Evolutionary conservation across 495 filamentous ascomycete genomes (phyloP).

Genomic region (Tuber aestivum): DNA sequence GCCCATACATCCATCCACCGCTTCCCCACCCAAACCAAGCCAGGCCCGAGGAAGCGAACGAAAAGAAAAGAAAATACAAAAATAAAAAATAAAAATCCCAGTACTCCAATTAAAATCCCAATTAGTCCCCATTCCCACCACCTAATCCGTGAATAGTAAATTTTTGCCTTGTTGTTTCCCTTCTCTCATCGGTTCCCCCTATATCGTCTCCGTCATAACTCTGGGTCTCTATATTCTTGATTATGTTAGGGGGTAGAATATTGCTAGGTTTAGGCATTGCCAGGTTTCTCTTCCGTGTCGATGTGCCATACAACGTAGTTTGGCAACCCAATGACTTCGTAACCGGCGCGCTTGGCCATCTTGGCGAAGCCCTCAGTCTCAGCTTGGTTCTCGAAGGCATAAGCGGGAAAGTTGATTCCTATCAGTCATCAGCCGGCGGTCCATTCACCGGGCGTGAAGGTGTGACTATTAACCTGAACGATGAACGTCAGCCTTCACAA

Average conservation of each 20-base stretch:
- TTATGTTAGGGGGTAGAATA: constrained; percentile 46
- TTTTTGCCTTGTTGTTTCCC: constrained; percentile 25
- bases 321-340: constrained; percentile 82
- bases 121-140: not conserved
- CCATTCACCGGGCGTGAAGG: constrained; percentile 5
- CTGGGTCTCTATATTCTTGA: constrained; percentile 46
- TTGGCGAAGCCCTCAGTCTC: constrained; percentile 98
- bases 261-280: constrained; percentile 51
- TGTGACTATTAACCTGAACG: constrained; percentile 62
- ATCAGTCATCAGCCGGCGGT: constrained; percentile 11
- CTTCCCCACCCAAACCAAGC: not conserved
- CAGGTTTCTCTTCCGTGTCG: constrained; percentile 94
- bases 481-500: constrained; percentile 96
- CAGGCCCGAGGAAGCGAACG: constrained; percentile 2
- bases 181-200: constrained; percentile 8
- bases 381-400: constrained; percentile 97
- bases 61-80: constrained; percentile 15
- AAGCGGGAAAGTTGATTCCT: constrained; percentile 97
- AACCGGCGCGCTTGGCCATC: constrained; percentile 97
- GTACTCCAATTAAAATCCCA: constrained; percentile 18
- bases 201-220: constrained; percentile 31
- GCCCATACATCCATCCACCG: not conserved
- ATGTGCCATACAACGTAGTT: constrained; percentile 99
- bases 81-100: constrained; percentile 24
- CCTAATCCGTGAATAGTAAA: constrained; percentile 23